Evolutionary conservation across 768 basidiomycete genomes (phyloP).

Genomic region (Tylopilus intermedius): DNA sequence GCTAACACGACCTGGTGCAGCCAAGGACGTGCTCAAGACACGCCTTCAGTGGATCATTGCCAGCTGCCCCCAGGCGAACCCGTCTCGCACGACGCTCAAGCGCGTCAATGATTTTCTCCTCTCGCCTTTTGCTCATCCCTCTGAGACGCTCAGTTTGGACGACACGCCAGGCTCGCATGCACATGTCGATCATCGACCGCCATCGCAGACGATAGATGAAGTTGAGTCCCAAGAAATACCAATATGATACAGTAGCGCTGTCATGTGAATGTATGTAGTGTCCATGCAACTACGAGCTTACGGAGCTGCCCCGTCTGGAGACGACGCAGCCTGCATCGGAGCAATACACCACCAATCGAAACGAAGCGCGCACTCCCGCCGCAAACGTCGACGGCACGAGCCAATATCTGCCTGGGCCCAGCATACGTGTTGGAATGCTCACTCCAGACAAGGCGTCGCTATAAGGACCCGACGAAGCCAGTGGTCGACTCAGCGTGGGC

Average conservation of each 20-base stretch:
- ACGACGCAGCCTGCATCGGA: constrained; percentile 32
- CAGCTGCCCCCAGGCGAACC: constrained; percentile 71
- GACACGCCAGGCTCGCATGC: background rate
- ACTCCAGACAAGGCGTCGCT: constrained; percentile 73
- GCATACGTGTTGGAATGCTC: constrained; percentile 44
- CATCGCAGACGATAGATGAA: background rate
- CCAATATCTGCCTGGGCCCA: constrained; percentile 62
- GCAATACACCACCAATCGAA: constrained; percentile 59
- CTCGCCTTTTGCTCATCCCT: constrained; percentile 26
- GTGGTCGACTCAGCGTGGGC: constrained; percentile 32
- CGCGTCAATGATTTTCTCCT: constrained; percentile 72
- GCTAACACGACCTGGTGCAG: constrained; percentile 14
- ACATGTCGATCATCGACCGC: background rate
- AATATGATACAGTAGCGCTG: background rate
- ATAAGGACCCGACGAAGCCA: constrained; percentile 77
- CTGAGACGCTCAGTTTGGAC: background rate
- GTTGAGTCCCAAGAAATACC: background rate
- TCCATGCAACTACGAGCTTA: background rate
- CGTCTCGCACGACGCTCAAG: constrained; percentile 76
- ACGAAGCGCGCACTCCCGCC: constrained; percentile 51
- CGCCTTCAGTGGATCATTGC: constrained; percentile 86
- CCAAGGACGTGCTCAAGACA: constrained; percentile 63
- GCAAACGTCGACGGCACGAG: constrained; percentile 70
- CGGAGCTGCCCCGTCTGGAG: constrained; percentile 1
- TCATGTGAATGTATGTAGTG: background rate